Base-by-base conservation (phyloP, 1,284 basidiomycete genomes). In the Sanghuangporus baumii region DNA sequence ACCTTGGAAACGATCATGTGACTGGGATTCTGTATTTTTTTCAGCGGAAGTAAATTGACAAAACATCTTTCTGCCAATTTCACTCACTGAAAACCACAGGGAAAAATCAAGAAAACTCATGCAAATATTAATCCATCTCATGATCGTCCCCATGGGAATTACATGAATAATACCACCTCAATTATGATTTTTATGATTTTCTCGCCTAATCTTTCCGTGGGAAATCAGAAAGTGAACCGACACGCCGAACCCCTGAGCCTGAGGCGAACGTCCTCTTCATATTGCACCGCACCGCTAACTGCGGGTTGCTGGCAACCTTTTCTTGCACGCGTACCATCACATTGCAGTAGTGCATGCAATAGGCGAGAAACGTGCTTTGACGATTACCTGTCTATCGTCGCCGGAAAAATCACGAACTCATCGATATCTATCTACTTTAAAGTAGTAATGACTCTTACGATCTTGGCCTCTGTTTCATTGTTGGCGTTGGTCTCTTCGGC, bases 401-500 rank as follows among this genome's bases (percentile, higher is more conserved):
- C 26, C 26, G 26, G 5, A 31, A 31, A 5, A 31, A 31, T 31
- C 26, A 31, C 26, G 26, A 31, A 31, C 26, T 31, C 26, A 31
- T 31, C 26, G 26, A 31, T 31, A 20, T 38, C 34, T 56, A 26
- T 40, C 55, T 36, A 56, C 18, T 43, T 14, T 4, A 43, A 12
- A n/a, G 41, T n/a, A 14, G 46, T 37, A 8, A 81, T 81, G 79
- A 72, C 76, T 37, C 69, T 78, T 48, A 72, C 73, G 60, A 68
- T 81, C 46, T 71, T 81, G 59, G 74, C 73, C 57, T 80, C 73
- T 18, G 70, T 78, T 62, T 76, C 76, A 47, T 70, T 81, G 37
- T 71, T 80, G 66, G 78, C 74, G 71, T 75, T 81, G 71, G 76
- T 79, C 71, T 79, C 78, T 65, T 73, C 76, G 59, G 71, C 79